phyloP scores from a whole-genome alignment of 2,329 filamentous ascomycete genomes.

The Polychaeton citri region DNA sequence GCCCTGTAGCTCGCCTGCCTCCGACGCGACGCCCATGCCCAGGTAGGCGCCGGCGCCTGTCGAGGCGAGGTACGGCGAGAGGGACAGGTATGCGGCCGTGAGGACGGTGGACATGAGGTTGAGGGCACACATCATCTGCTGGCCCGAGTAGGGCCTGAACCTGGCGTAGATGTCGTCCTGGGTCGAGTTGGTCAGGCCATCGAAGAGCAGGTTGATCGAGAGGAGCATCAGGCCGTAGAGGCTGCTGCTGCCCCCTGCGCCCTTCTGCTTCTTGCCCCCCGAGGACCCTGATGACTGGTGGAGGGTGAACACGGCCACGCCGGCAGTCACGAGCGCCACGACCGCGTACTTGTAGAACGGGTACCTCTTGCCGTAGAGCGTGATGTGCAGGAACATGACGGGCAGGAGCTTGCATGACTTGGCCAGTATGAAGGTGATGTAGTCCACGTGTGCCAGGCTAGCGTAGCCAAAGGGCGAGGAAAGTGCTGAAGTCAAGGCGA shows the following conservation, averaged over 20 bases:
- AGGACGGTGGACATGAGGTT: slow-evolving; percentile 75
- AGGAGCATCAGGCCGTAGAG: slow-evolving; percentile 73
- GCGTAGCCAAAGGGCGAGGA: slow-evolving; percentile 95
- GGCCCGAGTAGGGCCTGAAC: slow-evolving; percentile 71
- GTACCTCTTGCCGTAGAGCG: slow-evolving; percentile 76
- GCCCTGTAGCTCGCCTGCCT: slow-evolving; percentile 62
- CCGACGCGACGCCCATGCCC: slow-evolving; percentile 29
- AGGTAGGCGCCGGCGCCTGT: slow-evolving; percentile 33
- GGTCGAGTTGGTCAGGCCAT: slow-evolving; percentile 89
- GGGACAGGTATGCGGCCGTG: slow-evolving; percentile 60
- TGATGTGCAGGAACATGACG: slow-evolving; percentile 93
- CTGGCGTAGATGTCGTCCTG: slow-evolving; percentile 82
- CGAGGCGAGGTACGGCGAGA: slow-evolving; percentile 66
- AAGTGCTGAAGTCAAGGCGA: slow-evolving; percentile 76
- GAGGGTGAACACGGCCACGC: slow-evolving; percentile 89
- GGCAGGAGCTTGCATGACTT: slow-evolving; percentile 98
- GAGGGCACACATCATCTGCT: slow-evolving; percentile 99
- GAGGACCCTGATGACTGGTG: slow-evolving; percentile 52
- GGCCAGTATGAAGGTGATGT: slow-evolving; percentile 92
- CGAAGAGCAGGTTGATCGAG: slow-evolving; percentile 81
- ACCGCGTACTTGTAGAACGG: slow-evolving; percentile 95
- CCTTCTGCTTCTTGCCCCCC: slow-evolving; percentile 24
- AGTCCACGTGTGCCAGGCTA: slow-evolving; percentile 84
- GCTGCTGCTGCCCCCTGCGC: slow-evolving; percentile 39
- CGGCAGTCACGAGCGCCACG: slow-evolving; percentile 76